These are phyloP conservation scores for Scleromitrula shiraiana DNA, from an alignment of 2,329 filamentous ascomycete species.

Conservation along the genomic window DNA sequence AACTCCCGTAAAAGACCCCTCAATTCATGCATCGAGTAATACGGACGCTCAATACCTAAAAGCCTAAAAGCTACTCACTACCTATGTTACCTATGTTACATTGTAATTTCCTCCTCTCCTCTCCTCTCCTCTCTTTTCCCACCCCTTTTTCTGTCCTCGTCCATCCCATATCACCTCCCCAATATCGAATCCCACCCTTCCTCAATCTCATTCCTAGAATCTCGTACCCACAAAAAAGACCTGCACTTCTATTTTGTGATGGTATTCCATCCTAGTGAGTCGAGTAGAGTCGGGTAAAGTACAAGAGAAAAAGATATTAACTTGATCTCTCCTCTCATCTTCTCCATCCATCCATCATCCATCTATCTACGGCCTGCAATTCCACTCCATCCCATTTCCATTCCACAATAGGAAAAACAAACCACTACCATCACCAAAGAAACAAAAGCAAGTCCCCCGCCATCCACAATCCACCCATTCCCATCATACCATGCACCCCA, in stretches of 20 bases:
- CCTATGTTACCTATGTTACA: conserved; percentile 6
- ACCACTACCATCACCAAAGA: conserved; percentile 4
- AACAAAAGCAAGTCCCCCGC: neutral
- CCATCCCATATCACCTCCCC: too few relatives aligned
- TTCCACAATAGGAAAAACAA: conserved; percentile 7
- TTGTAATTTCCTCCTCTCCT: neutral
- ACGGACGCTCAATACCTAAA: too few relatives aligned
- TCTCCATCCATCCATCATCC: too few relatives aligned
- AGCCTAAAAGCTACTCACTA: neutral
- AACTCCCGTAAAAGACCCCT: neutral
- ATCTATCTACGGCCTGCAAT: neutral
- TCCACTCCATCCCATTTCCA: neutral
- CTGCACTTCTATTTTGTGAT: conserved; percentile 32
- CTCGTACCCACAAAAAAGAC: conserved; percentile 22
- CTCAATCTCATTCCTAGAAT: conserved; percentile 1
- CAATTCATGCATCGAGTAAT: conserved; percentile 5
- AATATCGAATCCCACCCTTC: too few relatives aligned
- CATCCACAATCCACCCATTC: neutral
- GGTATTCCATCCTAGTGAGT: neutral
- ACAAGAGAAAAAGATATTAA: too few relatives aligned
- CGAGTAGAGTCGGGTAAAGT: too few relatives aligned
- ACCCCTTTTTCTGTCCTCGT: too few relatives aligned
- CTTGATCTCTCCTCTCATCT: too few relatives aligned
- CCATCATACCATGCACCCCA: neutral
- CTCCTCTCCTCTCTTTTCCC: too few relatives aligned